Evolutionary conservation across 108 stramenopile species (phyloP).

Genomic region (Epithemia pelagica): DNA sequence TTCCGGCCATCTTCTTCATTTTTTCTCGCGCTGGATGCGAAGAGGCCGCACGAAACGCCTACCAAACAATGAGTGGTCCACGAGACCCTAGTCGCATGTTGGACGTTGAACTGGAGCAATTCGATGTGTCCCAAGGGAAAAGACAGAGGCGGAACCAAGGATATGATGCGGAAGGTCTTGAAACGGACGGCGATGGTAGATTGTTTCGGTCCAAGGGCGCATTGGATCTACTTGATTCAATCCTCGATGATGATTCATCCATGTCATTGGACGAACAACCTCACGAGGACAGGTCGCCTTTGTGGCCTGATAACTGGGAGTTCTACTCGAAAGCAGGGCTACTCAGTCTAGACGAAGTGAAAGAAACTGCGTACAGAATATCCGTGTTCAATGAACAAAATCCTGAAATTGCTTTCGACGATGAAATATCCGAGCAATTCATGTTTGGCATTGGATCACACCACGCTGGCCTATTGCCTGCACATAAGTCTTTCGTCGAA

Average conservation of each 20-base stretch:
- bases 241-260: slow-evolving; percentile 17
- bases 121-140: slow-evolving; percentile 4
- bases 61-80: slow-evolving; percentile 36
- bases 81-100: slow-evolving; percentile 16
- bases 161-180: not conserved
- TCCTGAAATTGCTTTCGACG: slow-evolving; percentile 63
- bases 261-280: slow-evolving; percentile 14
- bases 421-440: slow-evolving; percentile 47
- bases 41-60: slow-evolving; percentile 61
- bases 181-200: slow-evolving; percentile 53
- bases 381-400: slow-evolving; percentile 66
- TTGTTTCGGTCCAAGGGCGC: slow-evolving; percentile 51
- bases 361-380: slow-evolving; percentile 57
- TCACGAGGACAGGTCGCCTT: slow-evolving; percentile 34
- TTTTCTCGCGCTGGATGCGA: slow-evolving; percentile 90
- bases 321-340: slow-evolving; percentile 65
- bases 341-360: slow-evolving; percentile 44
- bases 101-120: slow-evolving; percentile 22
- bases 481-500: slow-evolving; percentile 88
- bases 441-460: slow-evolving; percentile 82
- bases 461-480: slow-evolving; percentile 89
- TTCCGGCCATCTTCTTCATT: slow-evolving; percentile 93
- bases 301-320: slow-evolving; percentile 45
- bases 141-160: slow-evolving; percentile 16
- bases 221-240: slow-evolving; percentile 15